These are phyloP conservation scores for Trichoderma sp. DNA, from an alignment of 2,329 filamentous ascomycete genomes.

Conservation along the genomic window DNA sequence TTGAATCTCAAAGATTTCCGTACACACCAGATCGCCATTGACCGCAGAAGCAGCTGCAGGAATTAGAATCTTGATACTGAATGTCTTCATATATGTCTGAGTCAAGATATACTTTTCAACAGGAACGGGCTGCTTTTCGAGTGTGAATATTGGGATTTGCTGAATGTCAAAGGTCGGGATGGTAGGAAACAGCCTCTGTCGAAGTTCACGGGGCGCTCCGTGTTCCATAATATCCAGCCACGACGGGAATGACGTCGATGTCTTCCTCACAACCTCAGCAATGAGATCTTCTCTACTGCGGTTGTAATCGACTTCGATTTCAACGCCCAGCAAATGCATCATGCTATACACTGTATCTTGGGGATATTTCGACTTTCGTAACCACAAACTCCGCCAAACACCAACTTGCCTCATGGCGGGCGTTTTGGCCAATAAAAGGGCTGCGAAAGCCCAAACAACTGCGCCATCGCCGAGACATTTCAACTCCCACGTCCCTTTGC, in stretches of 20 bases:
- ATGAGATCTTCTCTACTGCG: background rate
- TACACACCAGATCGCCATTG: background rate
- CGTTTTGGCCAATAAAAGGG: background rate
- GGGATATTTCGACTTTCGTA: background rate
- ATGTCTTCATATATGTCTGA: background rate
- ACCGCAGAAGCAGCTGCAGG: background rate
- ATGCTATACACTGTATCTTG: background rate
- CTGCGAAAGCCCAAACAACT: background rate
- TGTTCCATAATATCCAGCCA: background rate
- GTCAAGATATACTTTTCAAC: background rate
- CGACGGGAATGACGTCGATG: background rate
- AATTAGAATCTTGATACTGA: background rate
- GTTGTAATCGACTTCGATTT: background rate
- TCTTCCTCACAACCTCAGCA: too few species aligned
- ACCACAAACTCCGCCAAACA: background rate
- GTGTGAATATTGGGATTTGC: background rate
- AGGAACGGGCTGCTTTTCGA: background rate
- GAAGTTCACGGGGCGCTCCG: background rate
- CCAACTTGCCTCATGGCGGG: background rate
- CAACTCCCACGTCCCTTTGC: background rate
- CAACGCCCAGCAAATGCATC: background rate
- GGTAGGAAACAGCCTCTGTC: background rate
- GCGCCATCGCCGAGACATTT: background rate
- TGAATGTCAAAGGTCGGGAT: background rate
- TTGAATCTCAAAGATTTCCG: background rate